Conservation (phyloP, 2,329 filamentous ascomycete species). For the Pseudogymnoascus sp. region DNA sequence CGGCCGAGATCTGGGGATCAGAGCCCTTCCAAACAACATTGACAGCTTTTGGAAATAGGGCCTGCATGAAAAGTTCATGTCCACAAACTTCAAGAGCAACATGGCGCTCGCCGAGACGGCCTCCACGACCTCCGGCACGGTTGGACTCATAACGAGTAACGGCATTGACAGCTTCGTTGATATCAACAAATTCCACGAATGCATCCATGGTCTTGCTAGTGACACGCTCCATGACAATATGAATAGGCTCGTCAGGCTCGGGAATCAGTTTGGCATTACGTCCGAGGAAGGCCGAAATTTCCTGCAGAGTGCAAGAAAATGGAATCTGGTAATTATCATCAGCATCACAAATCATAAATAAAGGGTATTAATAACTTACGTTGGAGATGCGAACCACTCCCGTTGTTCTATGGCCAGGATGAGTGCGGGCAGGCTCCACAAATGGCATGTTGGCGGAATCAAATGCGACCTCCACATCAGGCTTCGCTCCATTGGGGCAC, state of each 20-base stretch:
- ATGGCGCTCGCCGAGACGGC: constrained; percentile 51
- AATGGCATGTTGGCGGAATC: constrained; percentile 30
- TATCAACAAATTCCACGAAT: constrained; percentile 51
- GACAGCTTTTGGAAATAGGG: constrained; percentile 54
- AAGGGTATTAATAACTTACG: constrained; percentile 25
- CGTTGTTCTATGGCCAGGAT: constrained; percentile 23
- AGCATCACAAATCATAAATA: constrained; percentile 13
- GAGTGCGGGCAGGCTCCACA: constrained; percentile 30
- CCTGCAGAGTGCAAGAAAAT: constrained; percentile 46
- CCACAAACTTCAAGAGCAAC: constrained; percentile 53
- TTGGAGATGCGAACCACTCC: constrained; percentile 35
- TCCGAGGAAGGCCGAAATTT: constrained; percentile 54
- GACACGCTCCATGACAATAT: constrained; percentile 60
- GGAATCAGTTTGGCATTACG: constrained; percentile 50
- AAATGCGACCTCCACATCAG: constrained; percentile 26
- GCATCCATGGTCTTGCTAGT: constrained; percentile 57
- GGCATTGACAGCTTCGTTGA: constrained; percentile 47
- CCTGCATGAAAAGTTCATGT: constrained; percentile 51
- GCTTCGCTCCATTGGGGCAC: constrained; percentile 15
- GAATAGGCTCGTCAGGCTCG: constrained; percentile 49
- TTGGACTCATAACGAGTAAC: constrained; percentile 44
- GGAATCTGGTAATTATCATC: constrained; percentile 43
- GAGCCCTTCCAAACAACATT: constrained; percentile 51
- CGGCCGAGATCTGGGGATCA: constrained; percentile 38
- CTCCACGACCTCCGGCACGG: constrained; percentile 33